A percentile compares a stretch with the other conserved stretches of the same genome.
phyloP scores from a whole-genome alignment of 345 rosid species.

The Sapria himalayana region DNA sequence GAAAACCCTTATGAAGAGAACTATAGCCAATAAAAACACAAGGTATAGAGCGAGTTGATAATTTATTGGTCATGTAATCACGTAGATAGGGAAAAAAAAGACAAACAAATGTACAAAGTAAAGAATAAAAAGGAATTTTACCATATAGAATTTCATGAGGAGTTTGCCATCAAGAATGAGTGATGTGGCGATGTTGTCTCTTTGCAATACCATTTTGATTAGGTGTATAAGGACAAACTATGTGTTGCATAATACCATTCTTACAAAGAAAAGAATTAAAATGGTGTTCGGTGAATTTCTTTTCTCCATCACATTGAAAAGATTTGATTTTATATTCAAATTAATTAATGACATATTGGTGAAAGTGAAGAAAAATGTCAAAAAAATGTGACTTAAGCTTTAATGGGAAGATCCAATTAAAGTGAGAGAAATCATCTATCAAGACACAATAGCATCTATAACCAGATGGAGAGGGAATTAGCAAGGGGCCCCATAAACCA shows the following conservation, averaged over 20 bases:
- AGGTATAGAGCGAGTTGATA: accelerated
- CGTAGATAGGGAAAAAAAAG: not conserved
- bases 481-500: conserved; percentile 3
- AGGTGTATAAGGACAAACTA: not conserved
- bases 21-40: conserved; percentile 3
- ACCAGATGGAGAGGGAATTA: not conserved
- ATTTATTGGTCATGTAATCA: not conserved
- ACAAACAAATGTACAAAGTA: not conserved
- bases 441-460: conserved; percentile 1
- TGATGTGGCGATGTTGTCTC: not conserved
- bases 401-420: conserved; percentile 1
- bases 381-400: not conserved
- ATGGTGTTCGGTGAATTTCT: not conserved
- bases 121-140: not conserved
- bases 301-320: conserved; percentile 4
- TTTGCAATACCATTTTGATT: conserved; percentile 4
- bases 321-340: not conserved
- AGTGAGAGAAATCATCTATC: conserved; percentile 2
- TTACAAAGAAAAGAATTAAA: not conserved
- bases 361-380: not conserved
- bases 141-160: not conserved
- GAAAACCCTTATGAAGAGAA: not conserved
- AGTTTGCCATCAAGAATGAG: not conserved
- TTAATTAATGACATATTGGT: not conserved
- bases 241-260: not conserved